Evolutionary conservation across 257 asterid species (phyloP), one percentile per base, ranked within the genome.

Genomic region (Fraxinus anomala): DNA sequence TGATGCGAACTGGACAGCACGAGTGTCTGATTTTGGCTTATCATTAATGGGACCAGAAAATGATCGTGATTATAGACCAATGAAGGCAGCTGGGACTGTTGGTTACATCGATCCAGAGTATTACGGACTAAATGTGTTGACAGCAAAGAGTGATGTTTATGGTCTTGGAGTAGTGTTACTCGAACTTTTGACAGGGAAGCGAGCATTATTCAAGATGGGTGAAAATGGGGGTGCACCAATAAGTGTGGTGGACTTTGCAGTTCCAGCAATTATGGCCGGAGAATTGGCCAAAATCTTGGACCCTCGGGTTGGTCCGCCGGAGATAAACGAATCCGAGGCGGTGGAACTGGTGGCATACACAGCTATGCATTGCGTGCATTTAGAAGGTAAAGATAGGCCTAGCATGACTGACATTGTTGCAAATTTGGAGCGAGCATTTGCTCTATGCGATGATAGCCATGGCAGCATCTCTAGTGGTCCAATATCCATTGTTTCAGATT

Each of bases 91-190:
- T 0, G 97, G 97, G 0, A 92, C 97, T 0, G 94, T 91, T 0
- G 97, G 97, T 26, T 92, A 92, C 87, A 92, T 92, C 0, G 97
- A 92, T 61, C 97, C 97, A 0, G 97, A 92, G 28, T 91, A 89
- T 69, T 92, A 88, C 47, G 92, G 94, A 11, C 82, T 92, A 12
- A 92, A 89, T 6, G 95, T 92, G 4, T 70, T 92, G 83, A 92
- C 97, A 30, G 88, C 96, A 11, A 92, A 92, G 85, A 91, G 94
- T 16, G 97, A 92, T 76, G 97, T 92, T 2, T 92, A 92, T n/a
- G 97, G 97, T 2, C 83, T 92, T 6, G 97, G 97, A 16, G 89
- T 92, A 14, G 97, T 92, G 59, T 73, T 92, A 75, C 40, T 92
- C 61, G 97, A 92, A 65, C 87, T 91, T 12, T 49, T 92, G 84